Percentiles rank a stretch among this genome's conserved stretches.
Conservation (phyloP, 2,329 filamentous ascomycete genomes). For the Cercospora sojina region DNA sequence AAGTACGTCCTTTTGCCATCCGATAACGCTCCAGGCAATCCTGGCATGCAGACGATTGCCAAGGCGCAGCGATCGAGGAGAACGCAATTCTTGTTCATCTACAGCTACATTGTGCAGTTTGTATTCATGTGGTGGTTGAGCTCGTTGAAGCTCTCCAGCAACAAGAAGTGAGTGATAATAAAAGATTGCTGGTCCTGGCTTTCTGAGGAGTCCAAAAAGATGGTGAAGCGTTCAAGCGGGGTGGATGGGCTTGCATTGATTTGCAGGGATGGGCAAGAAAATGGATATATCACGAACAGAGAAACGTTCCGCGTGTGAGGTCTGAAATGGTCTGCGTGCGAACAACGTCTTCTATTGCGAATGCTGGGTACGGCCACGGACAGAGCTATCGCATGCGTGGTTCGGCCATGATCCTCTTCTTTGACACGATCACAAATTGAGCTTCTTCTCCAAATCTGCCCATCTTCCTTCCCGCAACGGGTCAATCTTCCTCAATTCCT, state of each 20-base stretch:
- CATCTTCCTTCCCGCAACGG: conserved; percentile 72
- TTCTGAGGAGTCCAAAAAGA: not conserved
- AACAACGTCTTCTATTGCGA: not conserved
- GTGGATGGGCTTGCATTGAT: not conserved
- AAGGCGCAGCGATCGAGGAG: conserved; percentile 81
- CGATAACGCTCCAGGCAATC: conserved; percentile 62
- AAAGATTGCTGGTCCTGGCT: not conserved
- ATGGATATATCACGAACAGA: not conserved
- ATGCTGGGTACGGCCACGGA: not conserved
- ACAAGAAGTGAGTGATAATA: conserved; percentile 15
- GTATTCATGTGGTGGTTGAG: conserved; percentile 87
- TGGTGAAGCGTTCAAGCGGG: conserved; percentile 22
- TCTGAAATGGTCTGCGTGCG: not conserved
- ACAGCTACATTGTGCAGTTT: conserved; percentile 91
- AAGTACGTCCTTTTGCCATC: conserved; percentile 95
- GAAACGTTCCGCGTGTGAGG: not conserved
- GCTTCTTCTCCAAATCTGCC: conserved; percentile 62
- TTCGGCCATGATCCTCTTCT: not conserved
- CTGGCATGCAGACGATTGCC: conserved; percentile 70
- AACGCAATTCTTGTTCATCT: conserved; percentile 89
- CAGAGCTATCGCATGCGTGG: not conserved
- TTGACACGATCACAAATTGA: conserved; percentile 39
- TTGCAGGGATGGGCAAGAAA: not conserved
- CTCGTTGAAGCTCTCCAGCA: conserved; percentile 42
- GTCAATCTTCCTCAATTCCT: conserved; percentile 67